These are phyloP conservation scores for Boletus vermiculosoides DNA, from an alignment of 768 basidiomycete species.

Conservation along the genomic window DNA sequence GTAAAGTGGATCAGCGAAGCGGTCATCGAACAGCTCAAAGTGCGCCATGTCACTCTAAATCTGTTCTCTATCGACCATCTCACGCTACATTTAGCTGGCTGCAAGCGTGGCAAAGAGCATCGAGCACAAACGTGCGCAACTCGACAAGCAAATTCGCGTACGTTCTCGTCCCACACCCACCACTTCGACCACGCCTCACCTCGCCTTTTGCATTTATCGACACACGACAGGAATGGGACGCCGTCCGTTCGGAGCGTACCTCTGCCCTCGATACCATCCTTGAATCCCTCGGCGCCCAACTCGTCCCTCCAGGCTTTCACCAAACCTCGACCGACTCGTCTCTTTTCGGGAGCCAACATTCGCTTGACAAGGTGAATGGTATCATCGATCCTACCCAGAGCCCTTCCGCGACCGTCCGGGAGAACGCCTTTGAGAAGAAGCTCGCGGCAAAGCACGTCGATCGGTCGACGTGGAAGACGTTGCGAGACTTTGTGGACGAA, in stretches of 20 bases:
- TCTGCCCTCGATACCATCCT: slow-evolving; percentile 66
- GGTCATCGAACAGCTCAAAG: slow-evolving; percentile 75
- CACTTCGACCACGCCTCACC: not conserved
- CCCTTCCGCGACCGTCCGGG: slow-evolving; percentile 33
- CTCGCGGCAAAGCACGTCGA: slow-evolving; percentile 34
- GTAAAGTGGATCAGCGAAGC: slow-evolving; percentile 76
- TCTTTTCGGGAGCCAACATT: slow-evolving; percentile 76
- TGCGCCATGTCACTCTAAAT: slow-evolving; percentile 24
- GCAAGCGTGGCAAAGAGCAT: slow-evolving; percentile 71
- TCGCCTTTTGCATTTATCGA: not conserved
- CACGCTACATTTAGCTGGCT: slow-evolving; percentile 52
- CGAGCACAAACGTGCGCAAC: slow-evolving; percentile 62
- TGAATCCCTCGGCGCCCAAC: slow-evolving; percentile 67
- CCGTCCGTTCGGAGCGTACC: slow-evolving; percentile 54
- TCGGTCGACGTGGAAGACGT: slow-evolving; percentile 70
- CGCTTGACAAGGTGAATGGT: slow-evolving; percentile 40
- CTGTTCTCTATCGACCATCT: not conserved
- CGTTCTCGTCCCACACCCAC: slow-evolving; percentile 15
- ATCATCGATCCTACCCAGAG: slow-evolving; percentile 40
- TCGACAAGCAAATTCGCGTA: slow-evolving; percentile 64
- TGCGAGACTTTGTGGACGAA: slow-evolving; percentile 86
- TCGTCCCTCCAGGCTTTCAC: slow-evolving; percentile 79
- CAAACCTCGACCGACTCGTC: slow-evolving; percentile 64
- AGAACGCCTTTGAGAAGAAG: slow-evolving; percentile 20
- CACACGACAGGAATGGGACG: slow-evolving; percentile 65